Conservation (phyloP, 768 basidiomycete species). For the Lanmaoa rubissima region DNA sequence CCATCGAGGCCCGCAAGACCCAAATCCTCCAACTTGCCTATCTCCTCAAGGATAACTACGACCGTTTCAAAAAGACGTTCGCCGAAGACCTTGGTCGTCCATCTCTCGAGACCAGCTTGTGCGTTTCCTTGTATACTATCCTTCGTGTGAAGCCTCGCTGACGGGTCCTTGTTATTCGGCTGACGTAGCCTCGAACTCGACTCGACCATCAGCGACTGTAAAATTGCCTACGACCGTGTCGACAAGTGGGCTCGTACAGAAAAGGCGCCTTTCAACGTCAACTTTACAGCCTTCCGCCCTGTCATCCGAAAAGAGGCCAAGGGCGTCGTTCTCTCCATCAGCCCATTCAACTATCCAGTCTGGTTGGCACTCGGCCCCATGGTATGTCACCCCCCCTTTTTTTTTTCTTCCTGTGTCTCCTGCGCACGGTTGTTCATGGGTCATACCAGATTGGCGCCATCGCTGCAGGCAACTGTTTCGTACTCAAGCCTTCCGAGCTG, state of each 20-base stretch:
- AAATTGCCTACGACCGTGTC: constrained; percentile 57
- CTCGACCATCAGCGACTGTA: constrained; percentile 50
- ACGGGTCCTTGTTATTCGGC: not conserved
- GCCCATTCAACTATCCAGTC: constrained; percentile 75
- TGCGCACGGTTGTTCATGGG: not conserved
- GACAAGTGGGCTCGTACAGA: constrained; percentile 75
- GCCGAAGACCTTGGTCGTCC: constrained; percentile 64
- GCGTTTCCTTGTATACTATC: constrained; percentile 26
- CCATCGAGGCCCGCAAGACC: constrained; percentile 67
- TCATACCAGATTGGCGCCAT: constrained; percentile 59
- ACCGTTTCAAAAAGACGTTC: constrained; percentile 58
- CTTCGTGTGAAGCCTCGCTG: not conserved
- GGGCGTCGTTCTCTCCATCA: constrained; percentile 67
- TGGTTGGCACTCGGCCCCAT: constrained; percentile 58
- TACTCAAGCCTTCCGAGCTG: constrained; percentile 77
- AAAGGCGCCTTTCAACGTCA: constrained; percentile 52
- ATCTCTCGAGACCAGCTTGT: constrained; percentile 55
- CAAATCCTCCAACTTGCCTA: constrained; percentile 77
- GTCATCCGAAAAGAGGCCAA: constrained; percentile 74
- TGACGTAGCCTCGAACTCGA: constrained; percentile 59
- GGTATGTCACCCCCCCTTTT: constrained; percentile 39
- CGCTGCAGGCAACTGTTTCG: constrained; percentile 70
- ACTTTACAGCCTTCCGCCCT: constrained; percentile 59
- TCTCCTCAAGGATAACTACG: constrained; percentile 68
- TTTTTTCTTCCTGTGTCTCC: too few species aligned